Evolutionary conservation across 176 grass and related monocot species (phyloP), one percentile per base, ranked within the genome.

Genomic region (Saccharum spontaneum): DNA sequence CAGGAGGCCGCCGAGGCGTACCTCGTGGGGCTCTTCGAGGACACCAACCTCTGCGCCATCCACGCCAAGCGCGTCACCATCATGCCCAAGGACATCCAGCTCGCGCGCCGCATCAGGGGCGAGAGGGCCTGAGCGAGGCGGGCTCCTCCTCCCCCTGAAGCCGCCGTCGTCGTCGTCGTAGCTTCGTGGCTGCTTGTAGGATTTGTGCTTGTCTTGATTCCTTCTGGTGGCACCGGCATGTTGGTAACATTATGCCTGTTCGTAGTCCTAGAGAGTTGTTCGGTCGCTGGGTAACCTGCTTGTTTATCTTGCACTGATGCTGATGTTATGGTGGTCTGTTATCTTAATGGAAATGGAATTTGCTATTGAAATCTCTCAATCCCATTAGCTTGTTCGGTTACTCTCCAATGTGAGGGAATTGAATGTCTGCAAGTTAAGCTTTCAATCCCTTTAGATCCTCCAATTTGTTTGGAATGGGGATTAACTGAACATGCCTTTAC

Each of bases 71-170:
- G 90, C 26, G 86, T 92, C 23, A 97, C 94, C 65, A 97, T 97
- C 87, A 94, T 97, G 91, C 89, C 89, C 34, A 97, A 97, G 89
- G 92, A 97, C 75, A 94, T 94, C 86, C 90, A 97, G 73, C 94
- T 97, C 71, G 86, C 88, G 0, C 78, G 92, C 52, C 86, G 92
- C 43, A 97, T 97, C 65, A 90, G 94, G 23, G 88, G 92, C 10
- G 83, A 97, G 90, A 89, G 94, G 76, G 94, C 91, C 43, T 97
- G 66, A 75, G 8, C 23, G 6, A 4, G 43, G 2, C 10, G 3
- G 1, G 0, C 37, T 2, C 1, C 69, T 14, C 38, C 15, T 33
- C 20, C 12, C 34, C 1, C 24, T 12, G 74, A 0, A 1, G 54
- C 0, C 17, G 6, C 15, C 11, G 26, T 15, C 12, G 20, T 10